Base-by-base conservation (phyloP, 441 rosid genomes). In the Iberis amara region DNA sequence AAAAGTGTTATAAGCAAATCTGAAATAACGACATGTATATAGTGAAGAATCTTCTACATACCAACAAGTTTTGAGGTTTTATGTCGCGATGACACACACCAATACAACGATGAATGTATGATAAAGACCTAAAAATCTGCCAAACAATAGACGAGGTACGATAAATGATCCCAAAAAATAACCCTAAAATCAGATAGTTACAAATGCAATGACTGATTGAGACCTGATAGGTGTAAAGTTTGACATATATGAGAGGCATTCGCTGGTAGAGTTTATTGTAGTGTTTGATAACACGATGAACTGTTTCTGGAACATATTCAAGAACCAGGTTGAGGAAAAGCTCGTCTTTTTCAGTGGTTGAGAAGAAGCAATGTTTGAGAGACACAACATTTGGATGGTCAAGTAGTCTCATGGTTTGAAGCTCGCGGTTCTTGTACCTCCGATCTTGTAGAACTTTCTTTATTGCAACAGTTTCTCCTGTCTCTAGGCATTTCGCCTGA, bases 241-340 rank as follows among this genome's bases (percentile, higher is more conserved):
- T 92, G 50, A 84, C 96, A 66, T 92, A 82, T 59, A 89, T 81
- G 24, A 86, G 49, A 11, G 97, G 97, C 96, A 89, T 89, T 68
- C 85, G 85, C 60, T 94, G 99, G 57, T 76, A 89, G 73, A 86
- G 64, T 74, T 85, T 89, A 79, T 78, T 83, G 79, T 86, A 76
- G 73, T 94, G 99, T 66, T 89, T 89, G 67, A 89, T 74, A 57
- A 94, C 91, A 0, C 97, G 97, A 43, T 94, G 83, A 18, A 89
- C 84, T 55, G 96, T 94, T 58, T 94, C 99, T n/a, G 97, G 95
- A 7, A 94, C 99, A 51, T 86, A 94, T 67, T 94, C 96, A 11
- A 94, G 87, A 44, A 94, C 38, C 38, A 33, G 7, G 38, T 33
- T 33, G 38, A 33, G 38, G 11, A 9, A 33, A 33, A 33, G 38